Evolutionary conservation across 768 basidiomycete species (phyloP).

Genomic region (Lentinula raphanica): DNA sequence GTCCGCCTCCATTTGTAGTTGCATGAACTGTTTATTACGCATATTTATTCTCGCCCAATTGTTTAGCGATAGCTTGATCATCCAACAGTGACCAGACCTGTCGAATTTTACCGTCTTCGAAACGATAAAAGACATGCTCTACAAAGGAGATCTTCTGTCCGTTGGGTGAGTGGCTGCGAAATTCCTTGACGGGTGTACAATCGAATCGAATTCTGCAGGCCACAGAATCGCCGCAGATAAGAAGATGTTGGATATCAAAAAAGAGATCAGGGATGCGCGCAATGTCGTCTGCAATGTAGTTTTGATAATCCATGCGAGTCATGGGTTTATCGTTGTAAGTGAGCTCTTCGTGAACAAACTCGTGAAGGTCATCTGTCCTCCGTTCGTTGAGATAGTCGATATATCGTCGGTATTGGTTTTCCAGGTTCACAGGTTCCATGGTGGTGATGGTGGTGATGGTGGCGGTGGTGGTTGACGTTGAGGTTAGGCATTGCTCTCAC

Average conservation of each 20-base stretch:
- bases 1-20: background rate
- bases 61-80: background rate
- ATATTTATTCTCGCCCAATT: background rate
- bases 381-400: background rate
- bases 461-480: too few species aligned
- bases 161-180: background rate
- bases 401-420: background rate
- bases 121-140: conserved; percentile 3
- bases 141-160: background rate
- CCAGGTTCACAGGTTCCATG: background rate
- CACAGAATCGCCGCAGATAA: background rate
- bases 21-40: background rate
- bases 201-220: background rate
- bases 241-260: conserved; percentile 1
- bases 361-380: background rate
- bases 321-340: background rate
- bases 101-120: conserved; percentile 1
- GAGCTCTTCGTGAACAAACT: background rate
- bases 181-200: background rate
- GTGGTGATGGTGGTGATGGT: too few species aligned
- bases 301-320: background rate
- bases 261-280: conserved; percentile 1
- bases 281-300: conserved; percentile 4
- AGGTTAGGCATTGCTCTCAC: too few species aligned
- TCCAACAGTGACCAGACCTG: conserved; percentile 1